Evolutionary conservation across 1,284 basidiomycete species (phyloP).

Genomic region (Leccinum huronense): DNA sequence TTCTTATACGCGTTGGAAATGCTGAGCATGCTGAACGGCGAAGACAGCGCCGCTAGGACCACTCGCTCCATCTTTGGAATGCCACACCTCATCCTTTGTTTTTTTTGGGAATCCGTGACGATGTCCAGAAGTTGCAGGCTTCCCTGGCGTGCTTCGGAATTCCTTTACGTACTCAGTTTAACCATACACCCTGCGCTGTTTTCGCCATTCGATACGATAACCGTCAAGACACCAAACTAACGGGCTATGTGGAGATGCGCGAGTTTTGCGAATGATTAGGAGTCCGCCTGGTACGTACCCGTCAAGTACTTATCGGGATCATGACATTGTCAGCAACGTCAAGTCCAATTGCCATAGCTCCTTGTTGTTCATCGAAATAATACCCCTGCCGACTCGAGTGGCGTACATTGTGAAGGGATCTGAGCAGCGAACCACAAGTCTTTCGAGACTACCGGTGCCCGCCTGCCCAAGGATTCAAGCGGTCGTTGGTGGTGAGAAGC

Average conservation of each 20-base stretch:
- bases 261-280: constrained; percentile 3
- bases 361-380: neutral
- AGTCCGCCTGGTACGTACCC: neutral
- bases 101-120: constrained; percentile 24
- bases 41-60: neutral
- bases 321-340: neutral
- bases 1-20: neutral
- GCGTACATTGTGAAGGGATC: neutral
- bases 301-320: neutral
- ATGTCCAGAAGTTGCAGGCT: neutral
- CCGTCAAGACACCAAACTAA: neutral
- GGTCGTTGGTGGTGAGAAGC: neutral
- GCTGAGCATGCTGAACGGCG: neutral
- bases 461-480: neutral
- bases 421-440: neutral
- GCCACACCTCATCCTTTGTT: neutral
- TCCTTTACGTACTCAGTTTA: constrained; percentile 15
- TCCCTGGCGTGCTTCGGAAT: neutral
- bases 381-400: neutral
- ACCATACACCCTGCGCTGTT: constrained; percentile 10
- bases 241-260: neutral
- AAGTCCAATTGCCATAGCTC: neutral
- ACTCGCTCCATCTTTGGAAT: neutral
- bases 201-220: constrained; percentile 20
- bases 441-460: neutral